A percentile compares a stretch with the other conserved stretches of the same genome.
Conservation (phyloP, 306 rosid genomes). For the Castanea sativa region DNA sequence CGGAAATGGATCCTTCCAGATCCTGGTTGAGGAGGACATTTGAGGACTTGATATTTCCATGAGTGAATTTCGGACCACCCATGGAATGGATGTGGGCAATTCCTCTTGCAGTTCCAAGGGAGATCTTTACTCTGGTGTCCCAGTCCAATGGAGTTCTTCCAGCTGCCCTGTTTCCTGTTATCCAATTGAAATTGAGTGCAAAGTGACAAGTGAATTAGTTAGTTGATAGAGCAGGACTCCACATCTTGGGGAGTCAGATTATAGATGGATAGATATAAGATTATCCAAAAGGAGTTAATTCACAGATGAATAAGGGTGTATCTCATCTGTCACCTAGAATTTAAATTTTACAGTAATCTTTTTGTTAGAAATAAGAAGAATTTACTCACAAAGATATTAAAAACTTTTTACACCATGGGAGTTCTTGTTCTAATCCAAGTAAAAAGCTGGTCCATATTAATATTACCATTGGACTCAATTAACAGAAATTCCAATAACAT, state of each 20-base stretch:
- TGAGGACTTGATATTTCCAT: conserved; percentile 85
- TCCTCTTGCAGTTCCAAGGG: conserved; percentile 82
- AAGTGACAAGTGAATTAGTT: conserved; percentile 5
- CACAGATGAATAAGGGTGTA: neutral
- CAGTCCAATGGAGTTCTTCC: conserved; percentile 78
- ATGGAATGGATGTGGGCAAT: conserved; percentile 73
- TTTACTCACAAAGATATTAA: neutral
- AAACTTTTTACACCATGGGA: neutral
- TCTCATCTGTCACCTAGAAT: neutral
- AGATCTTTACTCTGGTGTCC: conserved; percentile 73
- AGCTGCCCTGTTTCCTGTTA: conserved; percentile 62
- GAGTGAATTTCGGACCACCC: conserved; percentile 84
- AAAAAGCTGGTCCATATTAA: neutral
- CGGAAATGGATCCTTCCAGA: conserved; percentile 73
- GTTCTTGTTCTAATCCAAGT: neutral
- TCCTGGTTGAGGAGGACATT: conserved; percentile 85
- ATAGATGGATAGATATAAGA: neutral
- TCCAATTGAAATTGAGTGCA: conserved; percentile 17
- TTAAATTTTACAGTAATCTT: neutral
- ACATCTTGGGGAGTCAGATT: neutral
- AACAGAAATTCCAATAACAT: neutral
- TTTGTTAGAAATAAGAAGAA: neutral
- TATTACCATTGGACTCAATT: neutral
- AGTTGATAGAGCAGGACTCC: neutral
- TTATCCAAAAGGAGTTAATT: neutral